These are phyloP conservation scores for Lathyrus tuberosus DNA, from an alignment of 306 rosid genomes.

Conservation along the genomic window DNA sequence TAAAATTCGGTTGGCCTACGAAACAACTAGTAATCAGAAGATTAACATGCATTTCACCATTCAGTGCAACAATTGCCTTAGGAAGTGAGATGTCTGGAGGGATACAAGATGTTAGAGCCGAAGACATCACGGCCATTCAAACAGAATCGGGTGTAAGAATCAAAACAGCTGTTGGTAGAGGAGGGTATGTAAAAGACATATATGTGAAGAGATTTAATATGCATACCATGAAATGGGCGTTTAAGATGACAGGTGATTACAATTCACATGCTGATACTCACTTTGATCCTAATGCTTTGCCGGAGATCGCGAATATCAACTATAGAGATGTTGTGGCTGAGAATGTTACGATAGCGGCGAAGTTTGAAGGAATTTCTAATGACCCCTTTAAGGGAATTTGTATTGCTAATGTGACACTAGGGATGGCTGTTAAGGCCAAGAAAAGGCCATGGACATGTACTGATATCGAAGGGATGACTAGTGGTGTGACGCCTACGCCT, in stretches of 20 bases:
- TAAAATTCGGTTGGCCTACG: constrained; percentile 71
- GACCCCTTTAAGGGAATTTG: constrained; percentile 78
- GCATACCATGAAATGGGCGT: constrained; percentile 87
- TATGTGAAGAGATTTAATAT: constrained; percentile 67
- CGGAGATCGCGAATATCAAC: constrained; percentile 64
- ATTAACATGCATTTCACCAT: constrained; percentile 79
- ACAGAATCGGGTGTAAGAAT: constrained; percentile 78
- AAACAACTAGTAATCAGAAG: constrained; percentile 70
- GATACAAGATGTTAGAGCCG: constrained; percentile 76
- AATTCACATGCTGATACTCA: constrained; percentile 74
- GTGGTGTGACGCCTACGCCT: constrained; percentile 72
- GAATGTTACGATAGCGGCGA: constrained; percentile 73
- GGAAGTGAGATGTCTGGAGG: constrained; percentile 95
- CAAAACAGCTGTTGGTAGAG: constrained; percentile 79
- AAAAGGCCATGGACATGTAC: constrained; percentile 82
- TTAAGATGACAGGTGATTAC: constrained; percentile 83
- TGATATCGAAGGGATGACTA: constrained; percentile 67
- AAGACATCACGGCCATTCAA: constrained; percentile 66
- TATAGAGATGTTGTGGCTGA: constrained; percentile 74
- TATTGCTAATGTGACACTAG: constrained; percentile 76
- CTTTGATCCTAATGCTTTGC: constrained; percentile 75
- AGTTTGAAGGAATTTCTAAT: constrained; percentile 72
- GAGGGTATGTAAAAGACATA: constrained; percentile 82
- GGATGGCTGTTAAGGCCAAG: constrained; percentile 74
- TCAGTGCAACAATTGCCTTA: constrained; percentile 77